phyloP scores from a whole-genome alignment of 2,329 filamentous ascomycete genomes.

The Sordariomycetes sp. region DNA sequence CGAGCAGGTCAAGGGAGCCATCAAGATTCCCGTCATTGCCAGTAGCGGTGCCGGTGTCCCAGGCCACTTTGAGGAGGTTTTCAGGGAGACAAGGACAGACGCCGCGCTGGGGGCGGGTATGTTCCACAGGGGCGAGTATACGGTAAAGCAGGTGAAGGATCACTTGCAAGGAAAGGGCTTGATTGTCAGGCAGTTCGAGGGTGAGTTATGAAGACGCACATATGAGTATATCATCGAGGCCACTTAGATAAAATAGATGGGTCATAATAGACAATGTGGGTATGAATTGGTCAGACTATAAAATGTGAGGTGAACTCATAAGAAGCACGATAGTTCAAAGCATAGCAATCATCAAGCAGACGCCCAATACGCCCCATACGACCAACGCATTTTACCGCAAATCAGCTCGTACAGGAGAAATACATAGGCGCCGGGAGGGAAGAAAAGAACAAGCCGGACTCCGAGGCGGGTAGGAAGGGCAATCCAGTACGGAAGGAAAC shows the following conservation, averaged over 20 bases:
- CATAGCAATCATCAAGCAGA: background rate
- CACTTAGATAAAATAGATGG: too few species aligned
- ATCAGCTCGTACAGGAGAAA: slow-evolving; percentile 1
- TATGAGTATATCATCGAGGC: too few species aligned
- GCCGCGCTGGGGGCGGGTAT: slow-evolving; percentile 93
- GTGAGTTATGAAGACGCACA: slow-evolving; percentile 18
- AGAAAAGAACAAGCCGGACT: slow-evolving; percentile 5
- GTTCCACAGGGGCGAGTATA: slow-evolving; percentile 95
- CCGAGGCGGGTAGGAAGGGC: background rate
- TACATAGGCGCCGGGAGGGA: slow-evolving; percentile 1
- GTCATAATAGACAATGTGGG: slow-evolving; percentile 1
- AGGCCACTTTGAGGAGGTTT: slow-evolving; percentile 83
- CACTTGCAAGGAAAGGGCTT: slow-evolving; percentile 63
- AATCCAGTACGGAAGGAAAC: slow-evolving; percentile 7
- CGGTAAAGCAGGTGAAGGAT: slow-evolving; percentile 88
- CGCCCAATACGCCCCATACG: background rate
- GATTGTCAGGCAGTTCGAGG: slow-evolving; percentile 71
- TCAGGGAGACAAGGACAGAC: slow-evolving; percentile 76
- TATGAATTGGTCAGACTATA: background rate
- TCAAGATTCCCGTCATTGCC: slow-evolving; percentile 90
- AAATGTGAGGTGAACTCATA: background rate
- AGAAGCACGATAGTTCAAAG: slow-evolving; percentile 1
- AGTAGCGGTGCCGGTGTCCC: slow-evolving; percentile 87
- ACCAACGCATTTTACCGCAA: background rate
- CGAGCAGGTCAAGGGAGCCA: slow-evolving; percentile 72